Percentiles rank a stretch among this genome's conserved stretches.
These are phyloP conservation scores for Phytophthora podocarpi DNA, from an alignment of 352 stramenopile genomes.

Conservation along the genomic window DNA sequence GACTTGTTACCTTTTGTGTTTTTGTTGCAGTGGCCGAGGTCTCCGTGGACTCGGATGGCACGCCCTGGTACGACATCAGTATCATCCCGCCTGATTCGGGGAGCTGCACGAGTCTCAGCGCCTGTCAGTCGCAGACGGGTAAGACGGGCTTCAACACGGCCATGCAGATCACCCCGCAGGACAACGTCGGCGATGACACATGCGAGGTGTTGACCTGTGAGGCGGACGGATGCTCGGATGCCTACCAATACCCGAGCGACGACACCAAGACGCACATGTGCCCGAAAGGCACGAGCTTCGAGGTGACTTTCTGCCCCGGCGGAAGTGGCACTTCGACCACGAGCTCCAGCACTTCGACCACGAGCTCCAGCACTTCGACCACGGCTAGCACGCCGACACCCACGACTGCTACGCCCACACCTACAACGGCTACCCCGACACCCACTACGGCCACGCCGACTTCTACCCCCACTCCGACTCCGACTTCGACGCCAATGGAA, in stretches of 20 bases:
- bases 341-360: slow-evolving; percentile 37
- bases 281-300: slow-evolving; percentile 52
- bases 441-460: slow-evolving; percentile 30
- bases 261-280: slow-evolving; percentile 70
- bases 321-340: slow-evolving; percentile 43
- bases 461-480: slow-evolving; percentile 23
- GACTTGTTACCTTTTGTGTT: slow-evolving; percentile 11
- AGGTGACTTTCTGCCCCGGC: slow-evolving; percentile 72
- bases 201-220: slow-evolving; percentile 55
- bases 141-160: slow-evolving; percentile 68
- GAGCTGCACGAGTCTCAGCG: slow-evolving; percentile 46
- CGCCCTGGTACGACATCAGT: slow-evolving; percentile 63
- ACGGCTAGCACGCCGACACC: slow-evolving; percentile 20
- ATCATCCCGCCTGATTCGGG: slow-evolving; percentile 53
- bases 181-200: slow-evolving; percentile 44
- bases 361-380: slow-evolving; percentile 17
- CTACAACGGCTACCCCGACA: slow-evolving; percentile 21
- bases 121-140: slow-evolving; percentile 53
- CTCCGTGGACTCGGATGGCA: slow-evolving; percentile 44
- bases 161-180: slow-evolving; percentile 55
- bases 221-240: slow-evolving; percentile 56
- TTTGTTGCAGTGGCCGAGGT: slow-evolving; percentile 51
- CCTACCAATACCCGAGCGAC: slow-evolving; percentile 65
- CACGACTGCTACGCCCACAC: slow-evolving; percentile 20
- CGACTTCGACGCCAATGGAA: slow-evolving; percentile 32